Percentiles rank a stretch among this genome's conserved stretches.
Evolutionary conservation across 139 green algal genomes (phyloP).

Genomic region (Monoraphidium neglectum): DNA sequence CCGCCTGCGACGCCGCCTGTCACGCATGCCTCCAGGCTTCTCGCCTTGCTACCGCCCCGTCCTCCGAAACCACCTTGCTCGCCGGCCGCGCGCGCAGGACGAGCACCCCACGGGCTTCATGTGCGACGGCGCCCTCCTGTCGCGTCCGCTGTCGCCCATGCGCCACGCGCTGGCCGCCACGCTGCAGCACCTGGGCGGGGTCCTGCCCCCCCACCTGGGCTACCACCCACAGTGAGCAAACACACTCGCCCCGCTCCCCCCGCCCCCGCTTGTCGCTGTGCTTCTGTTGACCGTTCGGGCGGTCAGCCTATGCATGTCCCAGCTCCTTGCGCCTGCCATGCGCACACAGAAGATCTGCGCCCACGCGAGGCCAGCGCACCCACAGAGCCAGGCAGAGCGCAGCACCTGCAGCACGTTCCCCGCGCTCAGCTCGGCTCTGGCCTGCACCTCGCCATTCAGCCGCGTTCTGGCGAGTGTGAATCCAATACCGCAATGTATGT

Average conservation of each 20-base stretch:
- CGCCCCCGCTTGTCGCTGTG: background rate
- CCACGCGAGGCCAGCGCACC: background rate
- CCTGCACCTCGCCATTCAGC: no score
- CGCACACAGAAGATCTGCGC: no score
- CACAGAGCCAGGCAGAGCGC: background rate
- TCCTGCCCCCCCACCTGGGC: slow-evolving; percentile 69
- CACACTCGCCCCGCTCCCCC: background rate
- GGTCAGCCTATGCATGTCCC: background rate
- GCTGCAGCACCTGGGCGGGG: slow-evolving; percentile 60
- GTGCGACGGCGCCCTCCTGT: slow-evolving; percentile 53
- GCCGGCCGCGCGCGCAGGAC: slow-evolving; percentile 31
- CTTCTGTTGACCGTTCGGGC: background rate
- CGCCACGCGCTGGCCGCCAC: slow-evolving; percentile 57
- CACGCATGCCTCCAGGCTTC: background rate
- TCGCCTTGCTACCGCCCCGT: background rate
- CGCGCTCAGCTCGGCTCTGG: no score
- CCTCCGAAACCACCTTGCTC: background rate
- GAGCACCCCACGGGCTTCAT: slow-evolving; percentile 64
- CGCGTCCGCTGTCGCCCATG: slow-evolving; percentile 47
- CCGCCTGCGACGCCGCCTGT: background rate
- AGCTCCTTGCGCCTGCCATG: no score
- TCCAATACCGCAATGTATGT: no score
- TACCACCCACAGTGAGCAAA: slow-evolving; percentile 35
- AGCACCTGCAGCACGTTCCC: background rate
- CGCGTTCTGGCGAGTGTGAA: no score